These are phyloP conservation scores for Acidomyces sp. DNA, from an alignment of 495 filamentous ascomycete species.

Conservation along the genomic window DNA sequence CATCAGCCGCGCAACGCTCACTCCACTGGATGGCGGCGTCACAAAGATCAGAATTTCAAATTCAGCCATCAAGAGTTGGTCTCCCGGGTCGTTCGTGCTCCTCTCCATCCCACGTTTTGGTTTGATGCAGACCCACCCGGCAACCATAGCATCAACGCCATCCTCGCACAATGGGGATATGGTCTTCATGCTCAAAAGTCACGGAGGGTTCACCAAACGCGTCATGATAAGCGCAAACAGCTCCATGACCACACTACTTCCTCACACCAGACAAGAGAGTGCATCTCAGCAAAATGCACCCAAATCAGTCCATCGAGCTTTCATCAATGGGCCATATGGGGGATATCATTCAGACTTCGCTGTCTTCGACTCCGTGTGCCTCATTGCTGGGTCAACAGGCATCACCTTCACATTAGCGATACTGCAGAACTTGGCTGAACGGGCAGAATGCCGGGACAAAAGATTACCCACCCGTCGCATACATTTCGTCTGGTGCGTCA, in stretches of 20 bases:
- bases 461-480: constrained; percentile 9
- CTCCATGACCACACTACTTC: constrained; percentile 4
- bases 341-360: constrained; percentile 25
- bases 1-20: constrained; percentile 49
- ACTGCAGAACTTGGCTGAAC: constrained; percentile 13
- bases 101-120: constrained; percentile 39
- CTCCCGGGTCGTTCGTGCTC: constrained; percentile 66
- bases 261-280: constrained; percentile 1
- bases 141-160: constrained; percentile 59
- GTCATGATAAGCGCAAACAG: constrained; percentile 52
- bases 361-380: constrained; percentile 42
- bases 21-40: constrained; percentile 46
- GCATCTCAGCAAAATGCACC: background rate
- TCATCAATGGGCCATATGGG: constrained; percentile 42
- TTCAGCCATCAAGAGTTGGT: constrained; percentile 53
- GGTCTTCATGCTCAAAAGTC: constrained; percentile 59
- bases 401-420: constrained; percentile 13
- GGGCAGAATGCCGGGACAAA: constrained; percentile 6
- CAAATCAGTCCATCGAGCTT: background rate
- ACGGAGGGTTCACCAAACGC: constrained; percentile 55
- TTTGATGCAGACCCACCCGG: constrained; percentile 53
- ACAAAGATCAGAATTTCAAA: constrained; percentile 59
- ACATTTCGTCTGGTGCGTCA: constrained; percentile 13
- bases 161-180: constrained; percentile 38
- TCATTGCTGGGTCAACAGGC: constrained; percentile 45